Conservation (phyloP, 805 yeast species). For the Teunomyces aglyptinius region DNA sequence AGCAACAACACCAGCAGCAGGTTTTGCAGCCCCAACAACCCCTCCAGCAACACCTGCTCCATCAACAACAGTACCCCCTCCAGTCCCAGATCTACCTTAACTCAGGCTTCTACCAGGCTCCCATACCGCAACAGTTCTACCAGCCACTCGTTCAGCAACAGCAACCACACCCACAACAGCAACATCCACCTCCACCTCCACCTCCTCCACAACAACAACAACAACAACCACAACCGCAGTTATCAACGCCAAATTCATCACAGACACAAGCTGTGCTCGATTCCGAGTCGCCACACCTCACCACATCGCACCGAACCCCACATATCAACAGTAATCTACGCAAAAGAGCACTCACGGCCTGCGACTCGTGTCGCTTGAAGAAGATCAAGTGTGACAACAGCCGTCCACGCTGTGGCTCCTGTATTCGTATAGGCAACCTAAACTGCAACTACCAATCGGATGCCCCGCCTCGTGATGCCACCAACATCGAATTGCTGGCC, state of each 20-base stretch:
- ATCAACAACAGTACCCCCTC: neutral
- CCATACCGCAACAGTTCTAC: neutral
- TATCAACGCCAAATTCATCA: neutral
- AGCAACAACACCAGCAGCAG: conserved; percentile 10
- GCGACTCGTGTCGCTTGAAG: conserved; percentile 35
- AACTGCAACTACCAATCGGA: conserved; percentile 32
- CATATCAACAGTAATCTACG: conserved; percentile 11
- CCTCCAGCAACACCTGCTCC: conserved; percentile 4
- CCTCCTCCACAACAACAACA: no score
- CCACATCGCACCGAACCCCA: neutral
- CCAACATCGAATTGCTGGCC: conserved; percentile 27
- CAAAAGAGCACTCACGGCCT: conserved; percentile 36
- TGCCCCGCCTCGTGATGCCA: conserved; percentile 18
- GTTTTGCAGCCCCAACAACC: conserved; percentile 7
- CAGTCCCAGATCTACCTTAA: conserved; percentile 1
- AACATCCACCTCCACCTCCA: no score
- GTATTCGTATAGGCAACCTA: conserved; percentile 24
- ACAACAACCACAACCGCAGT: neutral
- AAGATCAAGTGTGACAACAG: conserved; percentile 38
- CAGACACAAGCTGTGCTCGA: neutral
- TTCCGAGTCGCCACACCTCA: neutral
- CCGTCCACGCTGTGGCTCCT: conserved; percentile 35
- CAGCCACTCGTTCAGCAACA: neutral
- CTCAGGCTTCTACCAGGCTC: conserved; percentile 3
- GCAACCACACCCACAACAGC: no score